Evolutionary conservation across 768 basidiomycete species (phyloP), one percentile per base, ranked within the genome.

Genomic region (Tulasnella sp.): DNA sequence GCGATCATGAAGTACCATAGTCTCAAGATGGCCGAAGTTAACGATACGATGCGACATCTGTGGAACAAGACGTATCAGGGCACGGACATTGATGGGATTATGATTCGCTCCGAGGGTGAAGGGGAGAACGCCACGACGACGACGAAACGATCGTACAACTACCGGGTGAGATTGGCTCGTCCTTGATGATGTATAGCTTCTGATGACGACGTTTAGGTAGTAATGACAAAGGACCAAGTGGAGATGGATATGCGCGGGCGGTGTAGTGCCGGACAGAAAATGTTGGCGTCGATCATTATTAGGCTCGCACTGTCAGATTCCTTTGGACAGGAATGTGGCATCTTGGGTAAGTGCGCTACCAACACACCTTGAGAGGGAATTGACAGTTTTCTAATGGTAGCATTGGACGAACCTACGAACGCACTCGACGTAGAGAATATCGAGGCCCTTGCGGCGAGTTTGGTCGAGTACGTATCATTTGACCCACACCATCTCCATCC

Each of bases 31-130:
- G 90, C 93, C 69, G 96, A 99, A 73, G 92, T 99, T 64, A 99
- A 99, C 65, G 92, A 96, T 65, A 93, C 84, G 12, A 94, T 98
- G 81, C 84, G 84, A 46, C 90, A 96, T 65, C 69, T 98, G 3
- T 99, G 96, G 96, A 94, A 91, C 67, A 94, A 91, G 72, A 98
- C 93, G 0, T 99, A 99, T 70, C 94, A 98, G 68, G 94, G 94
- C 63, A 97, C 93, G 58, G 94, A 99, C 71, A 98, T 99, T 66
- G 96, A 99, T 67, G 90, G 88, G 11, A 98, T 99, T 65, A 85
- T 85, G 69, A 94, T 99, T 65, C 78, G 83, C 50, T 96, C 92
- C 23, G 96, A 98, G 64, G 80, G 83, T 52, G 96, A 98, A 68
- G 90, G 91, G 29, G 84, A 83, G 31, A 79, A 80, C 14, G n/a